Evolutionary conservation across 345 rosid species (phyloP), one percentile per base, ranked within the genome.

Genomic region (Punica granatum): DNA sequence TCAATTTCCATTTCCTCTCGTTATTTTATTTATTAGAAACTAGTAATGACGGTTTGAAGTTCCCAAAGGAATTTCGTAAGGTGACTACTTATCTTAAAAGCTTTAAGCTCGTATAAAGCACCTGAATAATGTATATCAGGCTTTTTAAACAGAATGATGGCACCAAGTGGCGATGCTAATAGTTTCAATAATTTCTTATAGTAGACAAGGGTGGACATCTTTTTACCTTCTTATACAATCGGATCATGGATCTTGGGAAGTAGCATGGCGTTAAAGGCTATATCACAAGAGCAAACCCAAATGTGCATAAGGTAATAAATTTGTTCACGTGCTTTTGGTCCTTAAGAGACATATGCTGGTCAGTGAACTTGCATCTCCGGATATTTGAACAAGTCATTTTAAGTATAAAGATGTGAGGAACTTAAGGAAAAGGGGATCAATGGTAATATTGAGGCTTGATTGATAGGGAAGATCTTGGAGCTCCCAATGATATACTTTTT

Each of bases 371-470:
- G 51, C 51, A 46, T 46, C 51, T 46, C 58, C 28, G 23, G 58
- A n/a, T n/a, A 43, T n/a, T 43, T 11, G 48, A 43, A 14, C 13
- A 18, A 12, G 48, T 23, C 58, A 51, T 51, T n/a, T n/a, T 8
- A 51, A 51, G 58, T n/a, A 13, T 51, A 7, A 51, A 51, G 3
- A 8, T 14, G n/a, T 14, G 7, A 51, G 2, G 10, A 51, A n/a
- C 30, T 46, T 46, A 23, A 46, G 51, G 13, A 6, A 15, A 43
- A 46, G 58, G 58, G 58, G 13, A 51, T 4, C 2, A 30, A 21
- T 66, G 99, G 98, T 79, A 73, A 76, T 74, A 69, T 87, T 74
- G 96, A 21, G 98, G 97, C 76, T 81, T 95, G 74, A 88, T 95
- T 77, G 87, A 90, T 77, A 85, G 94, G 59, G 83, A 70, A 72